Base-by-base conservation (phyloP, 345 rosid genomes). In the Heritiera littoralis region DNA sequence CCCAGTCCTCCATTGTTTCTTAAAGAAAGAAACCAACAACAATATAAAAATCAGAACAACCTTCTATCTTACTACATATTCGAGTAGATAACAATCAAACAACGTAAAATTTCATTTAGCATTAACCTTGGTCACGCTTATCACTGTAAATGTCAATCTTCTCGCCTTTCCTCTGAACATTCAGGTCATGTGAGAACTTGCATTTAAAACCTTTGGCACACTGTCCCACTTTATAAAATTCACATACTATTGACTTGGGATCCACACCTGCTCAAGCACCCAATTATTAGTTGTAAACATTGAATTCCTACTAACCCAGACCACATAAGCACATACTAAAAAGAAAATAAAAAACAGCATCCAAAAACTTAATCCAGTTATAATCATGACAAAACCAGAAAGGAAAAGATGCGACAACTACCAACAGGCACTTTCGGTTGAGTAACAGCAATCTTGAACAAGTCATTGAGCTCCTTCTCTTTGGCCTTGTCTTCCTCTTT, bases 1-100 rank as follows among this genome's bases (percentile, higher is more conserved):
- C 95, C 93, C 95, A 91, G 45, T 91, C 90, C 75, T 89, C 95
- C 95, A 91, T 91, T 10, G 89, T 82, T 78, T 52, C 95, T 91
- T 17, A 55, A 71, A 15, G 32, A 51, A 63, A 64, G 23, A 79
- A 70, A 65, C 48, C 58, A 66, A 9, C 20, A 18, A 40, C 52
- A 59, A 69, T 11, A 63, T 6, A 49, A 74, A 73, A 73, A 66
- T 61, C 45, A 81, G 7, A 54, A 78, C 40, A 58, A 58, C 12
- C 15, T 73, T 30, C 46, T 67, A 61, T 45, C 35, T 10, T 74
- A 43, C 12, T 35, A 65, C 48, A 32, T 48, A 35, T 11, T 20
- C 20, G 32, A 15, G 3, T 23, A 38, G n/a, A 45, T 46, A 48
- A 78, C 35, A 64, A 59, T 14, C 9, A 56, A 14, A 73, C 35